phyloP scores from a whole-genome alignment of 192 early-diverging fungal genomes.

The Umbelopsis sp. region DNA sequence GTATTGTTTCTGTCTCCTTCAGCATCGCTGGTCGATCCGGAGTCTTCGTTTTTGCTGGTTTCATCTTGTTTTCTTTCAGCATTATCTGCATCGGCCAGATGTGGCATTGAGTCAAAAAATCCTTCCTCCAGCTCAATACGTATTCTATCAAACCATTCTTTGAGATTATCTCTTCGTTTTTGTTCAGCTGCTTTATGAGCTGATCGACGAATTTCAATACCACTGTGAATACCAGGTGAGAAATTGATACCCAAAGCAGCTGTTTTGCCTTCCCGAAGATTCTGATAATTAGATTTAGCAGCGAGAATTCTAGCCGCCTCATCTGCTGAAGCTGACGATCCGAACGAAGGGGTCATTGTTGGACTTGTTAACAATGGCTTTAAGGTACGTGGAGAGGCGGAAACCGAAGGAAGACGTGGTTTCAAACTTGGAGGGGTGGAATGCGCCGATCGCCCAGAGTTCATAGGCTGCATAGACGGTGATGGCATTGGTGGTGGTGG shows the following conservation, averaged over 20 bases:
- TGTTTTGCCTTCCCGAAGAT: constrained; percentile 85
- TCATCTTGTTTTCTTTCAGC: constrained; percentile 6
- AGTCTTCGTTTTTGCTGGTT: background rate
- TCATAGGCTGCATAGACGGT: constrained; percentile 15
- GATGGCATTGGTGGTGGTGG: constrained; percentile 4
- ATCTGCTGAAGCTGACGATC: background rate
- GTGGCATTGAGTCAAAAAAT: constrained; percentile 33
- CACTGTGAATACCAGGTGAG: constrained; percentile 73
- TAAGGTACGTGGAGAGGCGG: constrained; percentile 31
- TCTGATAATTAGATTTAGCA: constrained; percentile 77
- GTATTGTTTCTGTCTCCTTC: too few species aligned
- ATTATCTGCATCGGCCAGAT: constrained; percentile 20
- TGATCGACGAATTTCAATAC: constrained; percentile 81
- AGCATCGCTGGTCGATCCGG: background rate
- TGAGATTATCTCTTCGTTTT: constrained; percentile 91
- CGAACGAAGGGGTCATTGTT: constrained; percentile 45
- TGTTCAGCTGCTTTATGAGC: constrained; percentile 97
- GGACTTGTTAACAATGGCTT: constrained; percentile 50
- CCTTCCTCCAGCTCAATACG: constrained; percentile 67
- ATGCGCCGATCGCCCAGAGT: background rate
- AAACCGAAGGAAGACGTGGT: background rate
- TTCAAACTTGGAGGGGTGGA: constrained; percentile 10
- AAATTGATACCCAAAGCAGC: constrained; percentile 77
- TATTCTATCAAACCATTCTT: constrained; percentile 86
- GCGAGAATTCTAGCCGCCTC: constrained; percentile 49